phyloP scores from a whole-genome alignment of 306 rosid species.

The Lathyrus oleraceus region DNA sequence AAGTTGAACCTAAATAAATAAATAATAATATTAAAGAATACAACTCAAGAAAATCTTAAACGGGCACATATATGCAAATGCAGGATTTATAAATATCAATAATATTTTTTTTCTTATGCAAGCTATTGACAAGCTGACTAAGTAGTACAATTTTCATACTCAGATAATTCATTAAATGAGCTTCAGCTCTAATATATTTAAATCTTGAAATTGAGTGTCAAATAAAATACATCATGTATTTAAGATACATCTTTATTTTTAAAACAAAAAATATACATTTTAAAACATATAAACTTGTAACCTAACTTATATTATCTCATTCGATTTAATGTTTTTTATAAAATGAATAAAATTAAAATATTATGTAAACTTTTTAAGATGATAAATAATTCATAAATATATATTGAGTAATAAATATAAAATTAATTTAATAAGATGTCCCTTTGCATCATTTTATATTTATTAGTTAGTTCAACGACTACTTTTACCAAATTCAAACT shows the following conservation, averaged over 20 bases:
- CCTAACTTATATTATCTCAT: not conserved
- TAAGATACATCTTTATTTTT: not conserved
- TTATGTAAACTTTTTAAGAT: not conserved
- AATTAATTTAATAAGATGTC: too few species aligned
- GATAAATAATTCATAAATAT: not conserved
- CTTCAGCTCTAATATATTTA: constrained; percentile 11
- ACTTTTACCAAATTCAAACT: not conserved
- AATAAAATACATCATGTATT: not conserved
- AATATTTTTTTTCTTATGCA: constrained; percentile 12
- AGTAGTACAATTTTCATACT: constrained; percentile 13
- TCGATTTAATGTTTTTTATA: not conserved
- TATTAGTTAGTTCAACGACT: not conserved
- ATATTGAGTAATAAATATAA: not conserved
- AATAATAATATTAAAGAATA: not conserved
- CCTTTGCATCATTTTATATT: not conserved
- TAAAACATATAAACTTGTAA: not conserved
- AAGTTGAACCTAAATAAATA: constrained; percentile 11
- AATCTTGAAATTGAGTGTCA: not conserved
- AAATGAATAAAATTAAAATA: not conserved
- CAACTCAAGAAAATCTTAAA: not conserved
- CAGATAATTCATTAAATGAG: constrained; percentile 1
- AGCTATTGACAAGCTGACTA: constrained; percentile 13
- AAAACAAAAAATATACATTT: not conserved
- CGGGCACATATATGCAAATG: not conserved
- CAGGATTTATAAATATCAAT: constrained; percentile 15